Evolutionary conservation across 768 basidiomycete genomes (phyloP), one percentile per base, ranked within the genome.

Genomic region (Chalciporus piperatus): DNA sequence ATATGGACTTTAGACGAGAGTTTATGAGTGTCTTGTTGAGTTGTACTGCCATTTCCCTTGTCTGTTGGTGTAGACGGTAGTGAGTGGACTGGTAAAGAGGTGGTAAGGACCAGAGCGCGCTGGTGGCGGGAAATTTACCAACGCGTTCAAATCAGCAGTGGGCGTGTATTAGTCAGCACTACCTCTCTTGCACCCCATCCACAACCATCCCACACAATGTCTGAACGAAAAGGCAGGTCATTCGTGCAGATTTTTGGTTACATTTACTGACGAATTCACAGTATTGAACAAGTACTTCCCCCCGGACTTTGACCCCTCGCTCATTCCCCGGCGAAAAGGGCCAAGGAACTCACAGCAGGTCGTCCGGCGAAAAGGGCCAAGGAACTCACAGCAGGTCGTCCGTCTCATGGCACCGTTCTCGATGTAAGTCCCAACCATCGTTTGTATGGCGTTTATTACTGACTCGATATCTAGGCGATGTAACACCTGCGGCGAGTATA

Each of bases 341-440:
- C 88, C 91, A 50, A 93, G 89, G 79, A 95, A 96, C 70, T 89
- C 89, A 13, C 97, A 99, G 66, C 93, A 97, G 74, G 90, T 95
- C 52, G 93, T 99, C 52, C 91, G 96, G n/a, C n/a, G n/a, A n/a
- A n/a, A n/a, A n/a, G n/a, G n/a, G n/a, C n/a, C n/a, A n/a, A n/a
- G n/a, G n/a, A 95, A 96, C 70, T 89, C 89, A 13, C 97, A 99
- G 66, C 93, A 97, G 74, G 90, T 95, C 52, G 93, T 99, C 52
- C 91, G 96, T 78, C 81, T 99, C 44, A 99, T 99, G 97, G 96
- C 97, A 3, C 97, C 97, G 0, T 99, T 98, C 70, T 96, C 93
- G 4, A 99, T 99, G 97, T 87, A 71, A 59, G 83, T 73, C 13
- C 30, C 11, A 0, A 6, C 44, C 25, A 11, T 39, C 47, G 8